These are phyloP conservation scores for Xanthoparmelia taractica DNA, from an alignment of 495 filamentous ascomycete genomes.

Conservation along the genomic window DNA sequence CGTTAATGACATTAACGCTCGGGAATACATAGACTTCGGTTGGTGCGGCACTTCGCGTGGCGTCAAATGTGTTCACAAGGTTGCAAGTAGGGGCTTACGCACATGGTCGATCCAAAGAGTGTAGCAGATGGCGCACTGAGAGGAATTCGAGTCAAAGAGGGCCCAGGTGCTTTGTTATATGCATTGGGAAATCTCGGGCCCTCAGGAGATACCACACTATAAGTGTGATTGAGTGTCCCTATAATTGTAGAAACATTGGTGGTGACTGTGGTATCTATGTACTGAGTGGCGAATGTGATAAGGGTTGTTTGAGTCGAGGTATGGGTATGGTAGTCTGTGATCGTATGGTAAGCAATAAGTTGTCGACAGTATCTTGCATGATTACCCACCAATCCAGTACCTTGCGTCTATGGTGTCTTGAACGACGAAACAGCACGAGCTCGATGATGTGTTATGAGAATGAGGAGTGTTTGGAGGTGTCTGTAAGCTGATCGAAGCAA, in stretches of 20 bases:
- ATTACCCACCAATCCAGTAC: constrained; percentile 12
- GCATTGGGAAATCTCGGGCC: too few species aligned
- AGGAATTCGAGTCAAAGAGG: not conserved
- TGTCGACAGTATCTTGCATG: not conserved
- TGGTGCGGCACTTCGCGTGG: constrained; percentile 1
- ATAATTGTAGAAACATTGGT: not conserved
- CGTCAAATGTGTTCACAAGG: not conserved
- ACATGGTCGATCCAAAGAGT: constrained; percentile 4
- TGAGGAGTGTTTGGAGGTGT: too few species aligned
- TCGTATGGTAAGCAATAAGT: not conserved
- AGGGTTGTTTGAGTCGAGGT: not conserved
- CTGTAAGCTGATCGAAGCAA: not conserved
- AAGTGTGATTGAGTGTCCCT: not conserved
- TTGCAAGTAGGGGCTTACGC: not conserved
- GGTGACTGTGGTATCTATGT: constrained; percentile 8
- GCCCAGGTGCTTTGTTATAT: not conserved
- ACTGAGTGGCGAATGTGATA: constrained; percentile 5
- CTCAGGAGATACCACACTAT: too few species aligned
- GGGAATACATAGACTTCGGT: not conserved
- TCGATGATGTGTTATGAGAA: too few species aligned
- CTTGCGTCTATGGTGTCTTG: constrained; percentile 16
- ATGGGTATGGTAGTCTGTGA: not conserved
- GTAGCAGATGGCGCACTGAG: not conserved
- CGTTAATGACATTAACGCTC: constrained; percentile 9
- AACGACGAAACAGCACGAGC: too few species aligned